Evolutionary conservation across 169 alveolate genomes (phyloP).

Genomic region (Babesia bigemina): DNA sequence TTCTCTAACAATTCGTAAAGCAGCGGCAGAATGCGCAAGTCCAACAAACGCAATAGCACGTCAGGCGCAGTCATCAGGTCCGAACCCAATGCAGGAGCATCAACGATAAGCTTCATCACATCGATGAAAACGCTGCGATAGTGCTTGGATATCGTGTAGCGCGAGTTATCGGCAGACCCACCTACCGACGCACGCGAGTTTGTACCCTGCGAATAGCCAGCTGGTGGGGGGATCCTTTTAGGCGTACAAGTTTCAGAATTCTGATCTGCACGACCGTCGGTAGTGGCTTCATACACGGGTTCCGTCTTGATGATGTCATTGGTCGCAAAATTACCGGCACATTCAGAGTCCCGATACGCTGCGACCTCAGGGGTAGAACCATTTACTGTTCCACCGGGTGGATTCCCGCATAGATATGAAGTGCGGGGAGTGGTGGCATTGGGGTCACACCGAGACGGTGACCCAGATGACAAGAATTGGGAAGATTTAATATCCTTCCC

Average conservation of each 20-base stretch:
- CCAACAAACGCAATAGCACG: constrained; percentile 30
- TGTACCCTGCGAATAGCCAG: too few relatives aligned
- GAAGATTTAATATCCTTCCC: background rate
- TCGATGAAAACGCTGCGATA: constrained; percentile 48
- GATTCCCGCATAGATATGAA: background rate
- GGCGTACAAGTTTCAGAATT: background rate
- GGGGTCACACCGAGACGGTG: background rate
- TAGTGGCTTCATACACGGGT: background rate
- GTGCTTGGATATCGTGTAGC: constrained; percentile 16
- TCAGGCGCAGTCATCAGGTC: constrained; percentile 41
- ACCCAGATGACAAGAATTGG: background rate
- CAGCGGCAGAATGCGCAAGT: constrained; percentile 21
- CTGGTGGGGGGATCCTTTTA: too few relatives aligned
- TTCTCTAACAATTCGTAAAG: constrained; percentile 21
- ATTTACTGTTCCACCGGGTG: background rate
- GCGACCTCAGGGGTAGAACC: background rate
- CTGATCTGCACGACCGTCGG: background rate
- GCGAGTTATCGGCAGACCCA: background rate
- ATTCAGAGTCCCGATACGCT: background rate
- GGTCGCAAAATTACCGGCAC: background rate
- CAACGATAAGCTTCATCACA: constrained; percentile 30
- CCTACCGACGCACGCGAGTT: background rate
- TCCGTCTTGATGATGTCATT: background rate
- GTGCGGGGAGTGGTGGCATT: background rate
- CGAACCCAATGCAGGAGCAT: constrained; percentile 29